Conservation (phyloP, 768 basidiomycete species). For the Leccinum barrowsii region DNA sequence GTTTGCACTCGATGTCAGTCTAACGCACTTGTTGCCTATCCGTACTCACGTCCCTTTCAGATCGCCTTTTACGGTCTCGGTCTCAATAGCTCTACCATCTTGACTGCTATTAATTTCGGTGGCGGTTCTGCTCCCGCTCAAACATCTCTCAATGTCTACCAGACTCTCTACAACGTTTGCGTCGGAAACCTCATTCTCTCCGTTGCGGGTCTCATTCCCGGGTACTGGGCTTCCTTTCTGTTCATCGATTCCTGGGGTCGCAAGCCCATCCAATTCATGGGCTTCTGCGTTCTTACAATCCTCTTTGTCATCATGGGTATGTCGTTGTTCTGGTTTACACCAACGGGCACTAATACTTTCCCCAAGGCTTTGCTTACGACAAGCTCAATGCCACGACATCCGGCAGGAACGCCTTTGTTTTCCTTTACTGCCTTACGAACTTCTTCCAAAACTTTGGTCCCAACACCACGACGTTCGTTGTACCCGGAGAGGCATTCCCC, state of each 20-base stretch:
- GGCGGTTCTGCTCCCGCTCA: slow-evolving; percentile 26
- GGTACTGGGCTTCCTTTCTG: slow-evolving; percentile 56
- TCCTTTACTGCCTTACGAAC: slow-evolving; percentile 82
- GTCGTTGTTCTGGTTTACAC: slow-evolving; percentile 12
- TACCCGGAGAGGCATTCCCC: slow-evolving; percentile 83
- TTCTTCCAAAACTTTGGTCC: slow-evolving; percentile 92
- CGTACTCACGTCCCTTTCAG: slow-evolving; percentile 32
- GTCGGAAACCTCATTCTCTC: slow-evolving; percentile 77
- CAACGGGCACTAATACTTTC: slow-evolving; percentile 4
- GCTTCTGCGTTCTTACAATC: slow-evolving; percentile 63
- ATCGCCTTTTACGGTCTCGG: slow-evolving; percentile 89
- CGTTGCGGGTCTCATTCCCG: slow-evolving; percentile 77
- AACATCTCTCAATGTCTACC: slow-evolving; percentile 43
- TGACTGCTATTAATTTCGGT: slow-evolving; percentile 68
- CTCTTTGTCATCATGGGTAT: slow-evolving; percentile 69
- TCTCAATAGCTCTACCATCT: slow-evolving; percentile 76
- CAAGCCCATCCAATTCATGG: slow-evolving; percentile 79
- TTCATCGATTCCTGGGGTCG: slow-evolving; percentile 78
- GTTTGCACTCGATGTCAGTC: slow-evolving; percentile 80
- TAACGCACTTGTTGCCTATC: neutral
- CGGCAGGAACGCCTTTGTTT: slow-evolving; percentile 61
- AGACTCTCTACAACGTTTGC: slow-evolving; percentile 59
- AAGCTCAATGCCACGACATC: slow-evolving; percentile 43
- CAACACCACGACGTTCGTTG: slow-evolving; percentile 75
- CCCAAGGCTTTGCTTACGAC: slow-evolving; percentile 63